Percentiles rank a stretch among this genome's conserved stretches.
These are phyloP conservation scores for Madurella mycetomatis DNA, from an alignment of 2,329 filamentous ascomycete species.

Conservation along the genomic window DNA sequence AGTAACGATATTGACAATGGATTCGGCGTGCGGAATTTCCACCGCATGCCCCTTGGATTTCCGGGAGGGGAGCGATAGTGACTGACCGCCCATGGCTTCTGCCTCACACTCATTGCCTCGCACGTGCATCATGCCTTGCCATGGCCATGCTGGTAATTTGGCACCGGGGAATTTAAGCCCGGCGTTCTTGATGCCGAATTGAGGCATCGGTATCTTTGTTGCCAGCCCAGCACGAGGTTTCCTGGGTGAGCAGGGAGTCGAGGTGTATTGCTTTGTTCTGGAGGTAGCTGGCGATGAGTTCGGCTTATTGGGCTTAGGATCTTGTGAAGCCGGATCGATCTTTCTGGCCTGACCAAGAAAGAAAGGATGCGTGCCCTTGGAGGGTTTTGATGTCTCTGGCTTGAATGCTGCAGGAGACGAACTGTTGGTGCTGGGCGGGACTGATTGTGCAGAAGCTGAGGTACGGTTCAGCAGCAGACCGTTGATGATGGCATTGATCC, in stretches of 20 bases:
- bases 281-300: slow-evolving; percentile 21
- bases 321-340: slow-evolving; percentile 2
- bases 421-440: neutral
- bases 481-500: slow-evolving; percentile 60
- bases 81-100: neutral
- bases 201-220: slow-evolving; percentile 32
- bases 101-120: slow-evolving; percentile 39
- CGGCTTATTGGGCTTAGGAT: slow-evolving; percentile 15
- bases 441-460: slow-evolving; percentile 12
- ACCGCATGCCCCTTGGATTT: slow-evolving; percentile 50
- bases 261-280: slow-evolving; percentile 42
- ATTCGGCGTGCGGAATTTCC: slow-evolving; percentile 39
- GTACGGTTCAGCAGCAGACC: slow-evolving; percentile 28
- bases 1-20: slow-evolving; percentile 35
- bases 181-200: slow-evolving; percentile 42
- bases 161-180: slow-evolving; percentile 61
- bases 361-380: slow-evolving; percentile 41
- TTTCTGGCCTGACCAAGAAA: slow-evolving; percentile 36
- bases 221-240: slow-evolving; percentile 31
- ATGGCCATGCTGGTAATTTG: slow-evolving; percentile 67
- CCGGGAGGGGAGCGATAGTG: slow-evolving; percentile 27
- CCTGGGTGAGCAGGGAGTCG: slow-evolving; percentile 51
- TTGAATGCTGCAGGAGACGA: slow-evolving; percentile 25
- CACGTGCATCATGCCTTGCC: slow-evolving; percentile 59
- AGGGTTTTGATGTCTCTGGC: slow-evolving; percentile 24